These are phyloP conservation scores for Fraxinus xanthoxyloides DNA, from an alignment of 305 asterid genomes.

Conservation along the genomic window DNA sequence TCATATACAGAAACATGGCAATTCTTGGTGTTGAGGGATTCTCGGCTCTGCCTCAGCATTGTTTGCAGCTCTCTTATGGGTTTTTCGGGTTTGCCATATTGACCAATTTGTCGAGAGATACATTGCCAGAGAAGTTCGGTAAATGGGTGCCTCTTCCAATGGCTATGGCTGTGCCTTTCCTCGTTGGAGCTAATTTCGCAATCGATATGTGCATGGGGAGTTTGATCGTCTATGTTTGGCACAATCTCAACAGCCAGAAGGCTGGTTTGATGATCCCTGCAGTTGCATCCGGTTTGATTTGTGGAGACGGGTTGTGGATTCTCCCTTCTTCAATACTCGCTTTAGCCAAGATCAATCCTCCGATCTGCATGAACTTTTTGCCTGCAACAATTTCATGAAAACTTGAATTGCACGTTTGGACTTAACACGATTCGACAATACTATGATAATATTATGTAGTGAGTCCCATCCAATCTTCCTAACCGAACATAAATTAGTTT, in stretches of 20 bases:
- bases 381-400: slow-evolving; percentile 31
- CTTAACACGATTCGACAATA: no score
- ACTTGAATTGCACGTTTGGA: not conserved
- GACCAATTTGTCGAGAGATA: slow-evolving; percentile 55
- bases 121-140: slow-evolving; percentile 38
- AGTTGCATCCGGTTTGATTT: slow-evolving; percentile 79
- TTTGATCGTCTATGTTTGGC: slow-evolving; percentile 58
- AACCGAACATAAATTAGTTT: not conserved
- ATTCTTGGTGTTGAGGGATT: slow-evolving; percentile 79
- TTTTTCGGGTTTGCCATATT: slow-evolving; percentile 58
- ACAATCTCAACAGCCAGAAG: slow-evolving; percentile 38
- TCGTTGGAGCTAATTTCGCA: slow-evolving; percentile 76
- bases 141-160: slow-evolving; percentile 69
- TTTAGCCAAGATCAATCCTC: slow-evolving; percentile 56
- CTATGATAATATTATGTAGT: not conserved
- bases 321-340: slow-evolving; percentile 75
- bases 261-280: slow-evolving; percentile 72
- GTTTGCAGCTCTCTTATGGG: slow-evolving; percentile 71
- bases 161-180: slow-evolving; percentile 93
- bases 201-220: slow-evolving; percentile 87
- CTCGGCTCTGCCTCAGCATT: slow-evolving; percentile 71
- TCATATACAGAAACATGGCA: slow-evolving; percentile 78
- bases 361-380: slow-evolving; percentile 72
- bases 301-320: slow-evolving; percentile 88
- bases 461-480: not conserved